Percentiles rank a stretch among this genome's conserved stretches.
These are phyloP conservation scores for Rubia yunnanensis DNA, from an alignment of 257 asterid species.

Conservation along the genomic window DNA sequence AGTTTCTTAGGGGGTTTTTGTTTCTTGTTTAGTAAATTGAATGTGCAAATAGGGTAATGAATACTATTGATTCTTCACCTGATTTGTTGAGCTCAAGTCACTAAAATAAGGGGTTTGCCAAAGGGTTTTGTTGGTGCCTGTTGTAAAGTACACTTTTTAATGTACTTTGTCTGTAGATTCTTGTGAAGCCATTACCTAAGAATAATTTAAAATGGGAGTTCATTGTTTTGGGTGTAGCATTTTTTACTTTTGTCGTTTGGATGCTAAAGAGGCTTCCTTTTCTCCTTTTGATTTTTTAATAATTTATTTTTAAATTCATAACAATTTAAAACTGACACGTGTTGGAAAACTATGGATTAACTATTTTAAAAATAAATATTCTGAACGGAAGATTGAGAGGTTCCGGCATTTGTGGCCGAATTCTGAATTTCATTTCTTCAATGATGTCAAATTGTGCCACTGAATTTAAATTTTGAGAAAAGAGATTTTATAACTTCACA, in stretches of 20 bases:
- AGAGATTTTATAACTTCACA: too few species aligned
- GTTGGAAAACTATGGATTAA: not conserved
- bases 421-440: too few species aligned
- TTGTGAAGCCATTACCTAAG: not conserved
- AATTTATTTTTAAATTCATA: not conserved
- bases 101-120: conserved; percentile 8
- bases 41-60: not conserved
- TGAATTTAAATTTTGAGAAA: too few species aligned
- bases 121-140: conserved; percentile 13
- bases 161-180: conserved; percentile 14
- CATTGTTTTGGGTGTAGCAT: conserved; percentile 16
- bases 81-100: conserved; percentile 15
- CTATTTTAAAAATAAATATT: too few species aligned
- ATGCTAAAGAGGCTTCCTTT: not conserved
- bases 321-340: not conserved
- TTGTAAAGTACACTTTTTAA: conserved; percentile 5
- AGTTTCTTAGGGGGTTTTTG: too few species aligned
- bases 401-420: too few species aligned
- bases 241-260: too few species aligned
- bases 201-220: conserved; percentile 21
- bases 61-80: not conserved
- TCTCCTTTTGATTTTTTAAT: not conserved
- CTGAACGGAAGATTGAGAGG: too few species aligned
- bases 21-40: not conserved
- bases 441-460: too few species aligned